Evolutionary conservation across 331 rosid species (phyloP), one percentile per base, ranked within the genome.

Genomic region (Quercus lobata): DNA sequence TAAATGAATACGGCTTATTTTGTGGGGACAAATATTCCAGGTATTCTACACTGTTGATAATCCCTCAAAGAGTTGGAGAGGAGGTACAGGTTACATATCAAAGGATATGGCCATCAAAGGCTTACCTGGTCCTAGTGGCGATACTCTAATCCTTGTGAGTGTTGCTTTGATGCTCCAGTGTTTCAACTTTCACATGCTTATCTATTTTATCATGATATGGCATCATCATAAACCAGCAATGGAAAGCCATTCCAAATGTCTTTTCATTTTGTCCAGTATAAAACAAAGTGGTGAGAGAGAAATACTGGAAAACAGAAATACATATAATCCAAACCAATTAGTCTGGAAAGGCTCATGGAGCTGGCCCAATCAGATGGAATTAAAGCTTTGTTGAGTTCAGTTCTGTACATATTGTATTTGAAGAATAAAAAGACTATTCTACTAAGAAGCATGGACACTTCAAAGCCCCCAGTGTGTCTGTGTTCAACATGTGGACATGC

Each of bases 71-170:
- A 93, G 55, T 74, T 96, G 99, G 99, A 91, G 83, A 80, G 99
- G 98, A 72, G 99, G 98, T 37, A 85, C 81, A 69, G 98, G 98
- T 69, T 83, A 69, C 84, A 83, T 94, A 85, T 89, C 99, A 46
- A 90, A 88, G 90, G 98, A 93, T 75, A 86, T 93, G 87, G 92
- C 78, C 66, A 57, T 78, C 78, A 96, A 96, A 90, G 97, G 98
- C 88, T 89, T 96, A 86, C 99, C 99, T 49, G 72, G 52, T 79
- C 97, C 99, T 46, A 82, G 87, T 49, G 89, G 86, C 53, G 97
- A 96, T 79, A 79, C 95, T 55, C 91, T 92, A 75, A 61, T 93
- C 81, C 97, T 96, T 78, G 97, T 96, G 71, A 93, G 99, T 91
- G 79, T 86, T 81, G 2, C 72, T 81, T 83, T 29, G 27, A 34